Base-by-base conservation (phyloP, 768 basidiomycete genomes). In the Podaxis sp. region DNA sequence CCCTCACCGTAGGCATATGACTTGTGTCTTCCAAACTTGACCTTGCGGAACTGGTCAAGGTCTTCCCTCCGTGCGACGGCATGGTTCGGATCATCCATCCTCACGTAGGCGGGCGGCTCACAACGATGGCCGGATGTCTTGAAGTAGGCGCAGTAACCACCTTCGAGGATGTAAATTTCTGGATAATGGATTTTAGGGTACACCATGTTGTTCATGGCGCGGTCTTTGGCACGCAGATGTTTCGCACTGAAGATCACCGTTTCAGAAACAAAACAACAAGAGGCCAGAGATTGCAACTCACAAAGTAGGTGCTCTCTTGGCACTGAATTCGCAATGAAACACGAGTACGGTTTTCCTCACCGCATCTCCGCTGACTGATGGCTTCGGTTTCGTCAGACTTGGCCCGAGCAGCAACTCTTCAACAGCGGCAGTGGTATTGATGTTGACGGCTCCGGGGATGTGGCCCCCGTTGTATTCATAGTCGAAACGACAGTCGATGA, bases 291-390 rank as follows among this genome's bases (percentile, higher is more conserved):
- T 50, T 17, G 13, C 20, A 33, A 82, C 87, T 77, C 73, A 96
- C 96, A 96, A 94, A 8, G 96, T 96, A 1, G 97, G 97, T 0
- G 95, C 97, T 48, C 97, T 83, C 76, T 97, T 97, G 17, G 85
- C 89, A 66, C 93, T 95, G 72, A 98, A 98, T 76, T 99, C 97
- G 79, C 97, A 99, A 72, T 99, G 97, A 82, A 99, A 99, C 51
- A 99, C 83, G 46, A 99, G 76, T 36, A 99, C 78, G 1, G 90
- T 95, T 78, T 96, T 96, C 74, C 82, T 84, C 13, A 78, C 77
- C 0, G 74, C 60, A 67, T 95, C 90, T 22, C 93, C 91, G 73
- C 93, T 95, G 44, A 85, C 79, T 37, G 87, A 88, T 4, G 90
- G 85, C 61, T 74, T 78, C 10, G 91, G 90, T 73, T 82, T 87